phyloP scores from a whole-genome alignment of 2,329 filamentous ascomycete genomes.

The Aaosphaeria pasadenensis region DNA sequence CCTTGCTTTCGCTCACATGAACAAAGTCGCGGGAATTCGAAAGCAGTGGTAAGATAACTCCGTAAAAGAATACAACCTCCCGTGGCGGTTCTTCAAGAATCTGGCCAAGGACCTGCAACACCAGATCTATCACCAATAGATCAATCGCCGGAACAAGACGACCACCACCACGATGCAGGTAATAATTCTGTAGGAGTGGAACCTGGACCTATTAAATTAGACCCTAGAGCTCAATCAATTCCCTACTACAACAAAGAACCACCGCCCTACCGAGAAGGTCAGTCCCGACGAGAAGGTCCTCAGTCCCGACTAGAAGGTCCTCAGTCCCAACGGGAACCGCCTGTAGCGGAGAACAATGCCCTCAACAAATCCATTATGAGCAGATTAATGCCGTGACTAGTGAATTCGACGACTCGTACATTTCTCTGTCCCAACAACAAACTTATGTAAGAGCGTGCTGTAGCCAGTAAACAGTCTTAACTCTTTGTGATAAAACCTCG shows the following conservation, averaged over 20 bases:
- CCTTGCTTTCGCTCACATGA: not conserved
- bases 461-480: constrained; percentile 37
- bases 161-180: not conserved
- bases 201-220: constrained; percentile 4
- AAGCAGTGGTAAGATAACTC: constrained; percentile 10
- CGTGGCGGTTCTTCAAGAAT: constrained; percentile 7
- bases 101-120: constrained; percentile 3
- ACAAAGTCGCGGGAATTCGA: constrained; percentile 8
- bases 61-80: constrained; percentile 9
- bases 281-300: not conserved
- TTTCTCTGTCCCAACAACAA: constrained; percentile 52
- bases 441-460: constrained; percentile 30
- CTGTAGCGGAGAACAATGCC: too few relatives aligned
- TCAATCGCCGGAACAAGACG: not conserved
- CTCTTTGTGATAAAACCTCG: constrained; percentile 39
- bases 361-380: constrained; percentile 31
- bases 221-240: constrained; percentile 7
- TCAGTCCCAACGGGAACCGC: constrained; percentile 31
- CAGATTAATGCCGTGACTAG: constrained; percentile 44
- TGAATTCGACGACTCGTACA: constrained; percentile 48
- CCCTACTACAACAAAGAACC: constrained; percentile 4
- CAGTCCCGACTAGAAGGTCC: constrained; percentile 15
- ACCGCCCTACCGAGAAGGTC: constrained; percentile 8
- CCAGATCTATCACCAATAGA: not conserved
- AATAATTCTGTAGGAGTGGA: not conserved